phyloP scores from a whole-genome alignment of 73 alveolate species.

The Blepharisma japonicum region DNA sequence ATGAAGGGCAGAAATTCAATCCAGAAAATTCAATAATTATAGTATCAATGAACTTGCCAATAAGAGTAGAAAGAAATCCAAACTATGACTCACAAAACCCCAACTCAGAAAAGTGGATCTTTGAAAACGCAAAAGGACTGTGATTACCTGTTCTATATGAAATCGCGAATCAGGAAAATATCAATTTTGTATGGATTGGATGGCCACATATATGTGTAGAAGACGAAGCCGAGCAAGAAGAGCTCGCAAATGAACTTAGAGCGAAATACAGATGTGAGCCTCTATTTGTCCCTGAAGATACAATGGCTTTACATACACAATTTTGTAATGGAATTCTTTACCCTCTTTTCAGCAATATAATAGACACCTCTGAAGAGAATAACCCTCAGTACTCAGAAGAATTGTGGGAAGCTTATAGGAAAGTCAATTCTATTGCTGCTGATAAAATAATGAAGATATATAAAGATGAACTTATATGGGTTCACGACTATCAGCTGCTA shows the following conservation, averaged over 20 bases:
- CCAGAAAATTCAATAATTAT: not conserved
- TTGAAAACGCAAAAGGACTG: constrained; percentile 3
- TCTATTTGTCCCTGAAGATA: not conserved
- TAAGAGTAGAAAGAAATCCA: constrained; percentile 12
- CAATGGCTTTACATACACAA: not conserved
- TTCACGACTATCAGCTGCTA: constrained; percentile 52
- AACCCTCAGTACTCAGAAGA: constrained; percentile 22
- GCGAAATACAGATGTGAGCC: not conserved
- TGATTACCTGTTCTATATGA: constrained; percentile 18
- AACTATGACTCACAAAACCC: not conserved
- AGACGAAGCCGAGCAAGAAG: constrained; percentile 8
- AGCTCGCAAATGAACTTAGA: not conserved
- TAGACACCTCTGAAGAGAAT: not conserved
- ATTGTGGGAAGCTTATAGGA: constrained; percentile 26
- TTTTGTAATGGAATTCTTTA: constrained; percentile 7
- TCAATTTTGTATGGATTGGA: constrained; percentile 23
- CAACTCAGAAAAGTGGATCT: not conserved
- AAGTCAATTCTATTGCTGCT: constrained; percentile 16
- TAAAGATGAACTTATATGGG: constrained; percentile 48
- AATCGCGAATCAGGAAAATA: not conserved
- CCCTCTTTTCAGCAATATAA: constrained; percentile 7
- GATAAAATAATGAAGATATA: constrained; percentile 15
- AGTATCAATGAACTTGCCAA: not conserved
- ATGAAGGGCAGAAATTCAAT: not conserved
- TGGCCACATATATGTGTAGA: constrained; percentile 23